Evolutionary conservation across 2,329 filamentous ascomycete species (phyloP).

Genomic region (Thelonectria olida): DNA sequence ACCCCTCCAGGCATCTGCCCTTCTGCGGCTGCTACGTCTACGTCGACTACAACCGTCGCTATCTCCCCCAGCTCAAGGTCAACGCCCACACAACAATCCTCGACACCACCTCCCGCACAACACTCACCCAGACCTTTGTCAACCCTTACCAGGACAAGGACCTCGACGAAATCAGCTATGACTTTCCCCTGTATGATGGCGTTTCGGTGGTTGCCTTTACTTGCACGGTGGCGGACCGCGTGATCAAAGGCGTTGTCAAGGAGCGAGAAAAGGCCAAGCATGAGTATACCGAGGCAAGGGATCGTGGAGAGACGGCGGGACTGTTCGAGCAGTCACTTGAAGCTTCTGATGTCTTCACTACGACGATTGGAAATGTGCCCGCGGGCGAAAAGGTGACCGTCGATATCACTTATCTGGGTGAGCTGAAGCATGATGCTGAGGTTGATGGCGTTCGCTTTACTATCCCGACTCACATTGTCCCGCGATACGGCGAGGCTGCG

Average conservation of each 20-base stretch:
- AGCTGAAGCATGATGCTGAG: constrained; percentile 77
- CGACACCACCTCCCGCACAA: constrained; percentile 59
- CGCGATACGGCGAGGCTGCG: constrained; percentile 64
- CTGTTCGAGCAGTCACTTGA: constrained; percentile 70
- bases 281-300: constrained; percentile 67
- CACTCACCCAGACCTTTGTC: constrained; percentile 65
- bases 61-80: constrained; percentile 68
- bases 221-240: constrained; percentile 68
- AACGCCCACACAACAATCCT: constrained; percentile 69
- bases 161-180: constrained; percentile 65
- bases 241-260: constrained; percentile 72
- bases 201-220: constrained; percentile 75
- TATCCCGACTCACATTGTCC: constrained; percentile 73
- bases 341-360: constrained; percentile 73
- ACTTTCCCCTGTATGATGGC: constrained; percentile 78
- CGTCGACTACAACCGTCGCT: constrained; percentile 40
- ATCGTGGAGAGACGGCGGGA: constrained; percentile 68
- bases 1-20: neutral
- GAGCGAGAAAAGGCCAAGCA: constrained; percentile 69
- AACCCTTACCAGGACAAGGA: constrained; percentile 56
- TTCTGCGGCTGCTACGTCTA: constrained; percentile 50
- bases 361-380: constrained; percentile 74
- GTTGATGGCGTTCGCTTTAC: constrained; percentile 74
- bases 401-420: constrained; percentile 72
- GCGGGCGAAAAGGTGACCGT: constrained; percentile 65